Evolutionary conservation across 331 rosid species (phyloP).

Genomic region (Prunus yedoensis): DNA sequence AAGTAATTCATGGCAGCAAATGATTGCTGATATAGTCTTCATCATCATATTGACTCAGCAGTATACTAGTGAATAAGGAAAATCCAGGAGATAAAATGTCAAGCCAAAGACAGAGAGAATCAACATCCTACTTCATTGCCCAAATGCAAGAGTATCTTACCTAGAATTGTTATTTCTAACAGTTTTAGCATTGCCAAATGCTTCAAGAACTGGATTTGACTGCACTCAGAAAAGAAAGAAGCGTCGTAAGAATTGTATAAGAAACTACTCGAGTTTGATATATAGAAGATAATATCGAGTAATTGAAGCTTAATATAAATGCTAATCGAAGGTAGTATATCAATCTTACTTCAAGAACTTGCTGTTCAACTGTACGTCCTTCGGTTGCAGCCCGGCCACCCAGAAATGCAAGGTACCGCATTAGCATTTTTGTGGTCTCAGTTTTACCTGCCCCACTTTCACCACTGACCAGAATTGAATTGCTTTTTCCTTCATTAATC

Average conservation of each 20-base stretch:
- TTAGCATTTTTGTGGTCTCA: conserved; percentile 98
- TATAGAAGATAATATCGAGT: conserved; percentile 5
- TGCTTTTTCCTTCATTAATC: conserved; percentile 85
- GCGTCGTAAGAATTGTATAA: conserved; percentile 24
- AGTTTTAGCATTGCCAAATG: conserved; percentile 99
- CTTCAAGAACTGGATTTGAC: conserved; percentile 99
- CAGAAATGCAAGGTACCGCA: conserved; percentile 93
- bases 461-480: conserved; percentile 97
- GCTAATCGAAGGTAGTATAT: conserved; percentile 17
- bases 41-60: not conserved
- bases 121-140: conserved; percentile 19
- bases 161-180: conserved; percentile 98
- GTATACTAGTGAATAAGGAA: not conserved
- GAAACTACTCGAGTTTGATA: conserved; percentile 3
- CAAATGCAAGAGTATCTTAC: conserved; percentile 40
- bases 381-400: conserved; percentile 96
- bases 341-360: conserved; percentile 92
- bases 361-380: conserved; percentile 98
- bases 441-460: conserved; percentile 99
- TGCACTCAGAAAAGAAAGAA: conserved; percentile 44
- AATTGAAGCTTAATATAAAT: conserved; percentile 10
- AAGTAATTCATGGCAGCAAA: not conserved
- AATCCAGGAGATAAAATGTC: conserved; percentile 17
- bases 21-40: not conserved
- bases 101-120: conserved; percentile 15